These are phyloP conservation scores for Schizochytrium sp. DNA, from an alignment of 108 stramenopile genomes.

Conservation along the genomic window DNA sequence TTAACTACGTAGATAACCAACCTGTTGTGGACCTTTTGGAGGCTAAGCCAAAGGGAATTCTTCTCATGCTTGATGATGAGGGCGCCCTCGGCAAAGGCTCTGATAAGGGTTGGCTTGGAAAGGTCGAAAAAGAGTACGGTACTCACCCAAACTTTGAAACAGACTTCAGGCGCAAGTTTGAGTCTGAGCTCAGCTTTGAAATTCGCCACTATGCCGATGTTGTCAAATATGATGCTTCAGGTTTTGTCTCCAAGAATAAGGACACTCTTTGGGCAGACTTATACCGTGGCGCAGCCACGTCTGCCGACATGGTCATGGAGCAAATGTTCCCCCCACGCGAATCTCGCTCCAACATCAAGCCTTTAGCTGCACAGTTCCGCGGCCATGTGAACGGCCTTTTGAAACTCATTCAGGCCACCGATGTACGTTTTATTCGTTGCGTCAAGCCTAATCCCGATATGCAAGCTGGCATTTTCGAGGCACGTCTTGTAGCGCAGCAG, in stretches of 20 bases:
- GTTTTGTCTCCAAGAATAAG: conserved; percentile 82
- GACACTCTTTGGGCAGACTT: conserved; percentile 83
- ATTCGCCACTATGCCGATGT: conserved; percentile 87
- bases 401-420: conserved; percentile 77
- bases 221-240: conserved; percentile 83
- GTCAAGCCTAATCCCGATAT: conserved; percentile 66
- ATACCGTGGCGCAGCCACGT: conserved; percentile 65
- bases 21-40: neutral
- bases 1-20: conserved; percentile 47
- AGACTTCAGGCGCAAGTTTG: conserved; percentile 10
- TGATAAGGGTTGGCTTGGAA: conserved; percentile 16
- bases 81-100: neutral
- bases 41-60: neutral
- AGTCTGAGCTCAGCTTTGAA: conserved; percentile 77
- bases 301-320: conserved; percentile 29
- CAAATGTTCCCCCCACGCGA: conserved; percentile 28
- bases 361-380: conserved; percentile 51
- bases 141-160: neutral
- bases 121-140: conserved; percentile 20
- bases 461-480: conserved; percentile 83
- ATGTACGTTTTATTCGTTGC: conserved; percentile 74
- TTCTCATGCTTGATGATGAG: conserved; percentile 58
- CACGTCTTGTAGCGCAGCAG: conserved; percentile 70
- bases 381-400: conserved; percentile 82
- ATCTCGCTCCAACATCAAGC: conserved; percentile 46